Base-by-base conservation (phyloP, 2,329 filamentous ascomycete species). In the Penicillium thymicola region DNA sequence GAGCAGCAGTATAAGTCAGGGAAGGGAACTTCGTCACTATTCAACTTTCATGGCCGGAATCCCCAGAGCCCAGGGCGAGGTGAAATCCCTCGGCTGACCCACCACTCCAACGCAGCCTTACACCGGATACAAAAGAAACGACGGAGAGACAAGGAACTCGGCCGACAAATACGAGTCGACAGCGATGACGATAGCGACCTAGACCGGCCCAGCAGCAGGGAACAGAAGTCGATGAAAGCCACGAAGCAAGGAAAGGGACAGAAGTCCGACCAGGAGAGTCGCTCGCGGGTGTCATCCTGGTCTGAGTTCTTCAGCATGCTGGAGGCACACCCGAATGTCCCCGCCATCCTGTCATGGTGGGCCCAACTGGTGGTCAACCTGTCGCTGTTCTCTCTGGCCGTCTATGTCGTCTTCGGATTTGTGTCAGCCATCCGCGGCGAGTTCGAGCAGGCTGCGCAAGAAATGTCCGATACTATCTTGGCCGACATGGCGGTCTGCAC, bases 401-500 rank as follows among this genome's bases (percentile, higher is more conserved):
- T 82, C 40, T 93, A 88, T 72, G 78, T 90, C 42, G 79, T 90
- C 34, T 90, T 87, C 76, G 80, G 83, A 1, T 82, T 90, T 64
- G 84, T 89, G 62, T 78, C 81, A 14, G 88, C 89, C 9, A 85
- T 94, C 51, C 85, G 86, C 14, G 81, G 82, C 25, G 92, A 97
- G 70, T 87, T 96, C 34, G 80, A 86, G 59, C 84, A 88, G 51
- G 89, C 89, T 36, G 85, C 88, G 10, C 81, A 87, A 43, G 84
- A 85, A 53, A 87, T 86, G 13, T 85, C 86, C n/a, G 79, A 83
- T 2, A 83, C 85, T 14, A 84, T 94, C 23, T 75, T 92, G 59
- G 82, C 85, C 11, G 85, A 91, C 61, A 94, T 94, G 72, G 81
- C 84, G 1, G 78, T 81, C 7, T 99, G 94, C 71, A 82, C 84